Conservation (phyloP, 495 filamentous ascomycete species). For the Xylaria venustula region DNA sequence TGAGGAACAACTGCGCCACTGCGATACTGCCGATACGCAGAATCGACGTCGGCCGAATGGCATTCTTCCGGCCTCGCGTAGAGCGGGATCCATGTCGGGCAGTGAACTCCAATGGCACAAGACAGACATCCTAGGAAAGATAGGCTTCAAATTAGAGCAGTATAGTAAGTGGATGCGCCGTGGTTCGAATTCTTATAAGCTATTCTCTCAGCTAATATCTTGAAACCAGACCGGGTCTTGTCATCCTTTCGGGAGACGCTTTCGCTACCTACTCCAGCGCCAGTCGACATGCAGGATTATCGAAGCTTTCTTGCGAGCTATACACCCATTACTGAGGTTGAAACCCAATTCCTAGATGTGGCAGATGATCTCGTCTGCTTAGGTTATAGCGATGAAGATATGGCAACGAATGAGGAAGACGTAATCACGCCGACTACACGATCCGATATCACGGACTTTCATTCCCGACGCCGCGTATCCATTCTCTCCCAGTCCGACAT, state of each 20-base stretch:
- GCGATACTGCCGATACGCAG: conserved; percentile 73
- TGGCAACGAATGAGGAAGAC: conserved; percentile 9
- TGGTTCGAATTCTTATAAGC: conserved; percentile 8
- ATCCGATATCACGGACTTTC: conserved; percentile 14
- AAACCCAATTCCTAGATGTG: conserved; percentile 67
- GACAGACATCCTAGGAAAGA: conserved; percentile 65
- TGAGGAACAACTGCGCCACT: conserved; percentile 67
- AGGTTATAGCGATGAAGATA: conserved; percentile 24
- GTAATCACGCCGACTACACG: conserved; percentile 19
- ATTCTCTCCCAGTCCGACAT: conserved; percentile 21
- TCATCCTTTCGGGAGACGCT: conserved; percentile 62
- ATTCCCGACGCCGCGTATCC: conserved; percentile 16
- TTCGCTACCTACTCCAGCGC: conserved; percentile 52
- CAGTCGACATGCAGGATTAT: conserved; percentile 62
- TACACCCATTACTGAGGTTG: conserved; percentile 61
- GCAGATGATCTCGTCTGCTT: conserved; percentile 65
- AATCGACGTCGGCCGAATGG: conserved; percentile 55
- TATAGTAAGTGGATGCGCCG: conserved; percentile 64
- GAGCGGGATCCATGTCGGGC: conserved; percentile 63
- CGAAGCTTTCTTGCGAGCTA: conserved; percentile 62
- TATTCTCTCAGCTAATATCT: no score
- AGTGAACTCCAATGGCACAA: conserved; percentile 72
- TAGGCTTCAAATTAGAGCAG: conserved; percentile 74
- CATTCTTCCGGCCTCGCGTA: conserved; percentile 60
- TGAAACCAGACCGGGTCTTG: conserved; percentile 72